These are phyloP conservation scores for Candida insectalens DNA, from an alignment of 805 yeast species.

Conservation along the genomic window DNA sequence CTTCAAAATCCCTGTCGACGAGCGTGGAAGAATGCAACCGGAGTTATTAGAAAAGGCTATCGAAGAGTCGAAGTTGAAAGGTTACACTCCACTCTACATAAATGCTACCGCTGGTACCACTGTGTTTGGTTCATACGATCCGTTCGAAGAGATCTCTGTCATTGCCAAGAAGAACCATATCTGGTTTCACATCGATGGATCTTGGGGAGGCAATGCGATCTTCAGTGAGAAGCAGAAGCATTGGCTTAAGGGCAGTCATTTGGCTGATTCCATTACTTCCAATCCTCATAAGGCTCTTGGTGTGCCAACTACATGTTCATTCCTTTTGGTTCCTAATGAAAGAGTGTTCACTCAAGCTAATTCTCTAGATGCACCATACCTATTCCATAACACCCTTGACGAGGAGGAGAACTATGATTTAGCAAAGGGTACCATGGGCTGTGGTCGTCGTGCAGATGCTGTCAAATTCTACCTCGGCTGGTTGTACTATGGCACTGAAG, in stretches of 20 bases:
- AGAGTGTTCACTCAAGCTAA: conserved; percentile 58
- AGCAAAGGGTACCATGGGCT: conserved; percentile 89
- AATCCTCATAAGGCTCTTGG: conserved; percentile 88
- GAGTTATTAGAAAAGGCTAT: conserved; percentile 38
- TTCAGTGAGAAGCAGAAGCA: conserved; percentile 41
- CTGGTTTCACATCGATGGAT: conserved; percentile 84
- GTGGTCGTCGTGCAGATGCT: conserved; percentile 81
- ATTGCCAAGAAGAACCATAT: conserved; percentile 44
- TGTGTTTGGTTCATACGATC: conserved; percentile 77
- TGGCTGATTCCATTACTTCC: conserved; percentile 68
- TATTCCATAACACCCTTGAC: conserved; percentile 53
- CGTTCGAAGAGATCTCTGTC: conserved; percentile 42
- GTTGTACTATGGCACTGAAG: conserved; percentile 67
- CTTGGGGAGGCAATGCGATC: conserved; percentile 84
- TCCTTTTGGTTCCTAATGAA: conserved; percentile 63
- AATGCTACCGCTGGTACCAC: conserved; percentile 88
- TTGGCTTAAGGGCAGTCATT: conserved; percentile 47
- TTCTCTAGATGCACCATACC: conserved; percentile 70
- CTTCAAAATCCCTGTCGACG: conserved; percentile 50
- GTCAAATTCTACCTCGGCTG: conserved; percentile 71
- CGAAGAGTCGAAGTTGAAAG: conserved; percentile 31
- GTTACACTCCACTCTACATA: conserved; percentile 63
- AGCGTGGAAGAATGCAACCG: conserved; percentile 47
- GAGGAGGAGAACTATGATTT: conserved; percentile 56
- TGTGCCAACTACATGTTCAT: conserved; percentile 72